Base-by-base conservation (phyloP, 805 yeast species). In the Candida piceae region DNA sequence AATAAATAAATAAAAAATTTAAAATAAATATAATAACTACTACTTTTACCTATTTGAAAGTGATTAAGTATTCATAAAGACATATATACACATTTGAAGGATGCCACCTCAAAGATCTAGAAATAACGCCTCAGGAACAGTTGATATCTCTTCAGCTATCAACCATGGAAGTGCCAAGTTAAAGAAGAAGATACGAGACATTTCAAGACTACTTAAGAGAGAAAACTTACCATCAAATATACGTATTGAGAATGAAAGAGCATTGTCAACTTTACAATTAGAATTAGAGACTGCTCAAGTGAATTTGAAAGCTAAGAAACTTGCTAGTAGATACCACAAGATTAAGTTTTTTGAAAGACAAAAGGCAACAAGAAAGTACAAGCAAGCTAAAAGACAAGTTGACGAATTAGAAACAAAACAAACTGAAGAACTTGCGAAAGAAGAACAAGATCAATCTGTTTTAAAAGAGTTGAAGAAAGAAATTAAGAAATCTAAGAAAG, bases 301-400 rank as follows among this genome's bases (percentile, higher is more conserved):
- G 29, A 59, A 61, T 29, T 55, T 66, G 31, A 67, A 63, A 45
- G 66, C 71, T 2, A 66, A 64, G 45, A 63, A 51, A 19, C 60
- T 50, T 58, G 67, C 86, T 10, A 73, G 78, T 48, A 84, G 81
- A 62, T 93, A 93, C 58, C 96, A 87, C 56, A 88, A 87, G 89
- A 87, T 93, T 33, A 74, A 90, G 47, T 93, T 93, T 56, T 86
- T 93, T 44, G 97, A 89, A 60, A 77, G 73, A 54, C 86, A 87
- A 64, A 89, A 88, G 69, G 93, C 96, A 1, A 48, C 76, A 18
- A 73, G 95, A 54, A 74, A 67, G 40, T 76, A 84, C 53, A 83
- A 80, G 45, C 71, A 66, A 38, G 74, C 76, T 2, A 53, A 50
- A 32, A 68, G 65, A 31, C 53, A 58, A 10, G 45, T 64, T 22